A percentile compares a stretch with the other conserved stretches of the same genome.
These are phyloP conservation scores for Eimeria maxima DNA, from an alignment of 169 alveolate genomes.

Conservation along the genomic window DNA sequence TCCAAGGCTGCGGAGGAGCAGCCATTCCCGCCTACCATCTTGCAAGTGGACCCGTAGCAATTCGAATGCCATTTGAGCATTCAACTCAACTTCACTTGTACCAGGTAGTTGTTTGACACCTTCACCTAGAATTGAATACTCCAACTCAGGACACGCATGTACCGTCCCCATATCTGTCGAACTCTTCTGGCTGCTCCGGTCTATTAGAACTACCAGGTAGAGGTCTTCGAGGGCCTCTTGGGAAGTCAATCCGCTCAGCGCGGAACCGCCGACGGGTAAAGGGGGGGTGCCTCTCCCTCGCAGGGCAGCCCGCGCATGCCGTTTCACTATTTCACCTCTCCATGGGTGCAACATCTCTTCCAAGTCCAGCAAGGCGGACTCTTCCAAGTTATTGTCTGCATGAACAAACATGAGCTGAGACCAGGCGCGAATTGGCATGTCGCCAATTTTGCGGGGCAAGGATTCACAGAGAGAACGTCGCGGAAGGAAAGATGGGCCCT, in stretches of 20 bases:
- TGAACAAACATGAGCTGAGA: conserved; percentile 87
- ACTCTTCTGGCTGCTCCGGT: conserved; percentile 80
- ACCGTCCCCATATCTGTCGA: conserved; percentile 72
- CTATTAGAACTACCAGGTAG: conserved; percentile 86
- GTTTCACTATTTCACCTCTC: conserved; percentile 53
- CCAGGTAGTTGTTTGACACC: conserved; percentile 72
- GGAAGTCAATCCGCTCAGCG: conserved; percentile 62
- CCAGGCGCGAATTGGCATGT: conserved; percentile 81
- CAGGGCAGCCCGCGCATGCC: conserved; percentile 61
- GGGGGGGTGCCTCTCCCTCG: conserved; percentile 76
- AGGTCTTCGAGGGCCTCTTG: conserved; percentile 82
- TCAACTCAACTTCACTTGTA: conserved; percentile 64
- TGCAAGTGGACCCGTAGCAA: conserved; percentile 78
- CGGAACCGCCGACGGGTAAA: conserved; percentile 48
- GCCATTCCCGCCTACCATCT: conserved; percentile 86
- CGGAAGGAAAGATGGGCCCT: conserved; percentile 47
- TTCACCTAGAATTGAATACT: conserved; percentile 70
- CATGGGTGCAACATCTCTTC: conserved; percentile 86
- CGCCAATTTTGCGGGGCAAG: conserved; percentile 22
- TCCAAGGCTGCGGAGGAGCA: conserved; percentile 85
- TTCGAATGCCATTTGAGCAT: conserved; percentile 85
- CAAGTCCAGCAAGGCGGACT: conserved; percentile 86
- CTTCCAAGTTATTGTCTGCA: conserved; percentile 88
- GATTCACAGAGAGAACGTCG: conserved; percentile 73
- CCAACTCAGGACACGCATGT: conserved; percentile 77